These are phyloP conservation scores for Ceraceosorus guamensis DNA, from an alignment of 1,284 basidiomycete genomes.

Conservation along the genomic window DNA sequence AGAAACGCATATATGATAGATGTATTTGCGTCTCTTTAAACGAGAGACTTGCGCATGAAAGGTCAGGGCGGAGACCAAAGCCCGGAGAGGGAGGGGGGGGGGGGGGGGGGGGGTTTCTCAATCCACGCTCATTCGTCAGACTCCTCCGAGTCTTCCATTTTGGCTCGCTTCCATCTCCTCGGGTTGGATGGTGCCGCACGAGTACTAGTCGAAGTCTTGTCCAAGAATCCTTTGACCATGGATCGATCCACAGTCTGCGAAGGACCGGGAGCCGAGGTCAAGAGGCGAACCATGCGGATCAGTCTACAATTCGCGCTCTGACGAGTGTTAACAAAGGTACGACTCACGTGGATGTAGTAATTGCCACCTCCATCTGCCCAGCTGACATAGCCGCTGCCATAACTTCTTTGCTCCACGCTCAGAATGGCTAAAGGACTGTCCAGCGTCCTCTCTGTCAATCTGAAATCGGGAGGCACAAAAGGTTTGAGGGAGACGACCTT, in stretches of 20 bases:
- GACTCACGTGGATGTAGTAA: constrained; percentile 31
- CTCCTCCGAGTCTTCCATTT: too few relatives aligned
- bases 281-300: neutral
- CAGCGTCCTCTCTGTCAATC: constrained; percentile 51
- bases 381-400: constrained; percentile 35
- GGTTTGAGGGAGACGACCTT: constrained; percentile 55
- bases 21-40: too few relatives aligned
- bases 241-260: constrained; percentile 7
- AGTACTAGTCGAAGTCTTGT: too few relatives aligned
- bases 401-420: constrained; percentile 30
- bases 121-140: too few relatives aligned
- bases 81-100: too few relatives aligned
- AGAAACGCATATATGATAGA: too few relatives aligned
- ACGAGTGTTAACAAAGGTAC: neutral
- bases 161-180: too few relatives aligned
- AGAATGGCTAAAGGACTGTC: constrained; percentile 41
- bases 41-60: too few relatives aligned
- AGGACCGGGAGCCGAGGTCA: neutral
- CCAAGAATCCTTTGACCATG: constrained; percentile 5
- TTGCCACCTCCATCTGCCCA: constrained; percentile 44
- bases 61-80: too few relatives aligned
- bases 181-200: too few relatives aligned
- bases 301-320: neutral
- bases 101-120: too few relatives aligned
- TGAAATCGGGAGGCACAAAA: constrained; percentile 54